phyloP scores from a whole-genome alignment of 1,284 basidiomycete genomes.

The Mycena citricolor region DNA sequence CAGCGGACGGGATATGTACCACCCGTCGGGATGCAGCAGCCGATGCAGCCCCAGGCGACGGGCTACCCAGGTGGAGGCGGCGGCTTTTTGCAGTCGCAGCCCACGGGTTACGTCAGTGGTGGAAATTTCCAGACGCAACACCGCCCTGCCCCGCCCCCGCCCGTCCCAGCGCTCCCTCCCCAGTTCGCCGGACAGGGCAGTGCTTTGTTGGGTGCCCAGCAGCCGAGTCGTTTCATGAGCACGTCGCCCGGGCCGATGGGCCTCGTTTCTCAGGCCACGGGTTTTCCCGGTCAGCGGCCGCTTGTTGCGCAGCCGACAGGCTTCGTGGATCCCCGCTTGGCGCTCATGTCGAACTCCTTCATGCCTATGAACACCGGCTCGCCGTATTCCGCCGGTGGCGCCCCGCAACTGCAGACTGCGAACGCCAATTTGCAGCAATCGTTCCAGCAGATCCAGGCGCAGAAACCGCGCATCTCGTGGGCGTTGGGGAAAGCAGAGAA shows the following conservation, averaged over 20 bases:
- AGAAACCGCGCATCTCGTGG: constrained; percentile 84
- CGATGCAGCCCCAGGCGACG: constrained; percentile 52
- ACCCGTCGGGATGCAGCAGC: constrained; percentile 27
- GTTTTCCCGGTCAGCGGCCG: constrained; percentile 53
- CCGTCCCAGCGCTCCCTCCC: constrained; percentile 58
- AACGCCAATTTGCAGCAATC: constrained; percentile 68
- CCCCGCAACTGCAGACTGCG: constrained; percentile 71
- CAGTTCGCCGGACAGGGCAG: constrained; percentile 54
- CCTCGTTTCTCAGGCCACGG: constrained; percentile 56
- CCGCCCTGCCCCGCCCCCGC: constrained; percentile 52
- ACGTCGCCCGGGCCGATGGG: constrained; percentile 47
- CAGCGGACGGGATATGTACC: constrained; percentile 22
- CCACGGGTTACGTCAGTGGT: constrained; percentile 47
- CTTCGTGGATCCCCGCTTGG: constrained; percentile 79
- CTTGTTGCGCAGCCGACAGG: constrained; percentile 80
- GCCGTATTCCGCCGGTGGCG: constrained; percentile 59
- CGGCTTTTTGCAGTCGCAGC: constrained; percentile 48
- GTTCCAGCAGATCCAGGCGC: constrained; percentile 73
- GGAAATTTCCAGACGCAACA: constrained; percentile 49
- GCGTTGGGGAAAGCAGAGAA: constrained; percentile 87
- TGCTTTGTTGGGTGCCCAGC: constrained; percentile 40
- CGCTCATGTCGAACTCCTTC: constrained; percentile 85
- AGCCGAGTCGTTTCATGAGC: constrained; percentile 49
- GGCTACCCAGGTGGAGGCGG: constrained; percentile 41
- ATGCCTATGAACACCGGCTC: constrained; percentile 73